These are phyloP conservation scores for Exophiala dermatitidis DNA, from an alignment of 2,329 filamentous ascomycete species.

Conservation along the genomic window DNA sequence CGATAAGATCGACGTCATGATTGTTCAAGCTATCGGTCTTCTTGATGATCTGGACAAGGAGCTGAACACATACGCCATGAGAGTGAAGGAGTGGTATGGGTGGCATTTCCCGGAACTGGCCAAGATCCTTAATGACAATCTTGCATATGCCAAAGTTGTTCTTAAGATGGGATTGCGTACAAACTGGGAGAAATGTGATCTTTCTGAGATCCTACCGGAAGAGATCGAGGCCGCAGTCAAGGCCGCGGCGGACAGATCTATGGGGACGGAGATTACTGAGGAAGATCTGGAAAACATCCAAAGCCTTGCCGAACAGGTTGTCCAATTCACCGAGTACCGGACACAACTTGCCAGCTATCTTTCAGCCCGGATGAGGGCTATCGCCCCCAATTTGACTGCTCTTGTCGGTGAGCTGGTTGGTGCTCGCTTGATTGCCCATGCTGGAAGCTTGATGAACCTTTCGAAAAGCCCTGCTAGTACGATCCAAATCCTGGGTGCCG, in stretches of 20 bases:
- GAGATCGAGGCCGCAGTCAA: slow-evolving; percentile 90
- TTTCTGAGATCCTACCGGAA: slow-evolving; percentile 87
- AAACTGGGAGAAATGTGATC: slow-evolving; percentile 66
- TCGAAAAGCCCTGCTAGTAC: slow-evolving; percentile 93
- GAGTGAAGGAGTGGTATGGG: slow-evolving; percentile 99
- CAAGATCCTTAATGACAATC: slow-evolving; percentile 93
- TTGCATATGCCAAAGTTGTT: slow-evolving; percentile 85
- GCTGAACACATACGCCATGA: slow-evolving; percentile 96
- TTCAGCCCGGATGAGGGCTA: slow-evolving; percentile 87
- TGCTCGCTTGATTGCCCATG: slow-evolving; percentile 87
- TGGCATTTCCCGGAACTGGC: slow-evolving; percentile 99
- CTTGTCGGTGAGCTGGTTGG: slow-evolving; percentile 91
- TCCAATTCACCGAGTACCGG: slow-evolving; percentile 85
- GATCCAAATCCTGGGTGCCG: slow-evolving; percentile 94
- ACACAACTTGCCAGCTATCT: slow-evolving; percentile 82
- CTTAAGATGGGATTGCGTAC: slow-evolving; percentile 82
- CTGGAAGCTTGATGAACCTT: slow-evolving; percentile 87
- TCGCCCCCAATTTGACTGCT: slow-evolving; percentile 89
- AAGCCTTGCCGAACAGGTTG: slow-evolving; percentile 84
- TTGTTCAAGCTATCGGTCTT: slow-evolving; percentile 90
- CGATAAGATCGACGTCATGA: slow-evolving; percentile 99
- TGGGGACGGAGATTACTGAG: slow-evolving; percentile 94
- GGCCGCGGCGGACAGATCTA: slow-evolving; percentile 88
- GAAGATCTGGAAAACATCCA: slow-evolving; percentile 92
- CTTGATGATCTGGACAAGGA: slow-evolving; percentile 98